Percentiles rank a stretch among this genome's conserved stretches.
Conservation (phyloP, 202 grass and related monocot species). For the Musa balbisiana region DNA sequence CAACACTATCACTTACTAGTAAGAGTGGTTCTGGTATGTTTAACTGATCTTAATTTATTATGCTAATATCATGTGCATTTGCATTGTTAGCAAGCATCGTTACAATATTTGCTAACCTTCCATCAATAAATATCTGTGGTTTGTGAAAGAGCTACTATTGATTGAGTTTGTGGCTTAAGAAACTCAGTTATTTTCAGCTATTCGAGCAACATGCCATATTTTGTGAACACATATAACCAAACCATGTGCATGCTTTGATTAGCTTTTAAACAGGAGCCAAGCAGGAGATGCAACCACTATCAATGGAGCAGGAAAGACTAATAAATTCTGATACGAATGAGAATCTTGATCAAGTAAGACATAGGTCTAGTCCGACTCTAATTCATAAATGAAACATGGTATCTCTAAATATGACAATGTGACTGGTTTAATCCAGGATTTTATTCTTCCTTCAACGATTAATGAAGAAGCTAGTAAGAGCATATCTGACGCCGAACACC, state of each 20-base stretch:
- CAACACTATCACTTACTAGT: conserved; percentile 42
- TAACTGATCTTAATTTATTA: neutral
- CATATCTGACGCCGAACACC: neutral
- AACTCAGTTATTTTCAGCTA: neutral
- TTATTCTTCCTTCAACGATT: conserved; percentile 15
- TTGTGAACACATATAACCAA: neutral
- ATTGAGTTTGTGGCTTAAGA: neutral
- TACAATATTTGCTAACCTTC: neutral
- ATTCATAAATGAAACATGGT: conserved; percentile 15
- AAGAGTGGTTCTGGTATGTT: conserved; percentile 33
- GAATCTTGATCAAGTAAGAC: conserved; percentile 12
- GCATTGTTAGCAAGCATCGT: neutral
- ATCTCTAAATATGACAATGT: neutral
- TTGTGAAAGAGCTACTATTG: neutral
- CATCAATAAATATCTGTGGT: neutral
- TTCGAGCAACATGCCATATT: neutral
- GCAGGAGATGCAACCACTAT: conserved; percentile 29
- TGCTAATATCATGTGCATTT: neutral
- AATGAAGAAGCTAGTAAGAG: conserved; percentile 3
- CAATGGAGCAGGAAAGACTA: conserved; percentile 19
- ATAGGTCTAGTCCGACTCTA: conserved; percentile 21
- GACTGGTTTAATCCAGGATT: conserved; percentile 7
- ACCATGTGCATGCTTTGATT: conserved; percentile 8
- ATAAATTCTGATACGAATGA: conserved; percentile 15
- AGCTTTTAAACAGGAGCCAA: conserved; percentile 37